Conservation (phyloP, 75 land plant species). For the Cupressus sempervirens region DNA sequence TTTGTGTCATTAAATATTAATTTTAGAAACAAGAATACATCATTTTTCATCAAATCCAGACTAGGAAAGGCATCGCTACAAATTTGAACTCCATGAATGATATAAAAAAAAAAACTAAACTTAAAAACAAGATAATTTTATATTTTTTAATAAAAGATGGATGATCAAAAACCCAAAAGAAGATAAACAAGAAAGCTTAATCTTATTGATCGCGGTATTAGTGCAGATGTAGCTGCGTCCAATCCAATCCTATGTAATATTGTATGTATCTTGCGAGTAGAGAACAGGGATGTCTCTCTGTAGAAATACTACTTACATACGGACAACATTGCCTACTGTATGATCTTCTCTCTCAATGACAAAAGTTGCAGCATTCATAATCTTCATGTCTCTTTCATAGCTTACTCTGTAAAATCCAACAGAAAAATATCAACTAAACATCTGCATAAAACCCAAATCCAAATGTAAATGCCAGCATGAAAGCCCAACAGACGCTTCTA, state of each 20-base stretch:
- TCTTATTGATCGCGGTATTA: neutral
- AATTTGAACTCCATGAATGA: neutral
- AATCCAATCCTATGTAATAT: neutral
- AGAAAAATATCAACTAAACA: neutral
- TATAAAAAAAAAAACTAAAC: neutral
- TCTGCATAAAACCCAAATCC: neutral
- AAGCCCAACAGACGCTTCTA: neutral
- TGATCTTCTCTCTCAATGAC: conserved; percentile 93
- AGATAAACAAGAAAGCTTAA: neutral
- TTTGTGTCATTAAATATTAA: neutral
- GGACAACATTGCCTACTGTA: conserved; percentile 88
- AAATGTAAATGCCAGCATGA: neutral
- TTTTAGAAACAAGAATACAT: neutral
- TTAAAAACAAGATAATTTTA: neutral
- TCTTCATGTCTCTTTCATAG: conserved; percentile 94
- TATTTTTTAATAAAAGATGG: neutral
- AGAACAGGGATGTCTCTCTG: neutral
- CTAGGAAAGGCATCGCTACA: neutral
- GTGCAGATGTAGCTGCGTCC: neutral
- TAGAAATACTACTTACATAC: conserved; percentile 57
- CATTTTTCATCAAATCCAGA: neutral
- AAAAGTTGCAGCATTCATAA: conserved; percentile 92
- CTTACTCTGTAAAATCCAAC: conserved; percentile 45
- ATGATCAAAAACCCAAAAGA: neutral
- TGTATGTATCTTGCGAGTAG: neutral